Conservation (phyloP, 1,139 yeast species). For the Suhomyces kunorum region DNA sequence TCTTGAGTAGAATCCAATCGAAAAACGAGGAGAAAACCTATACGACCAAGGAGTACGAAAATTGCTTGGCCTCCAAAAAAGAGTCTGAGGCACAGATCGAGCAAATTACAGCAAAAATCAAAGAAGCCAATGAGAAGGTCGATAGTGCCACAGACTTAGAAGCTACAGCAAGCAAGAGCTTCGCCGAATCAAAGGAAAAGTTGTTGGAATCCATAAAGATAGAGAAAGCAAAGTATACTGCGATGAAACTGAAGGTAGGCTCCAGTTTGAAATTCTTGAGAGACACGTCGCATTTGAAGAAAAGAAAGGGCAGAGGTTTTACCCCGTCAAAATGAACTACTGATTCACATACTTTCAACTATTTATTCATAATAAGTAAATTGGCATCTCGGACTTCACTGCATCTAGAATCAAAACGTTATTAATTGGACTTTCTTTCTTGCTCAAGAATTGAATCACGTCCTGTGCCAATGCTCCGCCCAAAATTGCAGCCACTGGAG, state of each 20-base stretch:
- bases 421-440: slow-evolving; percentile 78
- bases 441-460: slow-evolving; percentile 77
- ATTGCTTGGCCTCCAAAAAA: slow-evolving; percentile 56
- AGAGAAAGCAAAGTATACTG: slow-evolving; percentile 27
- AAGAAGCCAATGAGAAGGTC: slow-evolving; percentile 31
- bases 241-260: slow-evolving; percentile 33
- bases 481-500: slow-evolving; percentile 83
- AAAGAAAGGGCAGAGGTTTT: slow-evolving; percentile 44
- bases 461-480: slow-evolving; percentile 95
- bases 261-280: slow-evolving; percentile 38
- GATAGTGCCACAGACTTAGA: slow-evolving; percentile 29
- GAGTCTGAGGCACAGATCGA: slow-evolving; percentile 51
- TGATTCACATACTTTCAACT: neutral
- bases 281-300: slow-evolving; percentile 47
- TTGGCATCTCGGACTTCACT: slow-evolving; percentile 69
- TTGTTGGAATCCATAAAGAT: slow-evolving; percentile 26
- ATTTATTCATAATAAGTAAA: slow-evolving; percentile 44
- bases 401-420: slow-evolving; percentile 81
- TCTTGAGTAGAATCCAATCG: slow-evolving; percentile 38
- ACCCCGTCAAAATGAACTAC: slow-evolving; percentile 29
- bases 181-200: slow-evolving; percentile 26
- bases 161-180: slow-evolving; percentile 24
- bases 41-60: slow-evolving; percentile 63
- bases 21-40: slow-evolving; percentile 59
- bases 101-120: slow-evolving; percentile 30